A percentile compares a stretch with the other conserved stretches of the same genome.
These are phyloP conservation scores for Taiwanofungus camphoratus DNA, from an alignment of 1,284 basidiomycete species.

Conservation along the genomic window DNA sequence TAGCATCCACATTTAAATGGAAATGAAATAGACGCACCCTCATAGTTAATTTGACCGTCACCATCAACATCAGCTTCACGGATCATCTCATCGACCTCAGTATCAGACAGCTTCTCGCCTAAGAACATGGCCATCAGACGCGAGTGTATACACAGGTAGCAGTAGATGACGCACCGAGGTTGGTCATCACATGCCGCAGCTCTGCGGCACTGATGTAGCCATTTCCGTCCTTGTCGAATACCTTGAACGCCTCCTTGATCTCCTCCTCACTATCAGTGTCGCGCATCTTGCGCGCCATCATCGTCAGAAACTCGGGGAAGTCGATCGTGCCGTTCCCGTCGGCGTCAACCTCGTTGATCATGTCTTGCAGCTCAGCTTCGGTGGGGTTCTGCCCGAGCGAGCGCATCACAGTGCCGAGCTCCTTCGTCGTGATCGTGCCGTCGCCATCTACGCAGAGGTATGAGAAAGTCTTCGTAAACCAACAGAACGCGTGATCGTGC, in stretches of 20 bases:
- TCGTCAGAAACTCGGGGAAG: conserved; percentile 91
- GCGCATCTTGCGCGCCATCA: conserved; percentile 97
- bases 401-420: conserved; percentile 97
- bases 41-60: conserved; percentile 86
- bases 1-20: too few relatives aligned
- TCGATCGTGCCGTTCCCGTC: conserved; percentile 89
- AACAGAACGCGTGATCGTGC: conserved; percentile 2
- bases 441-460: conserved; percentile 69
- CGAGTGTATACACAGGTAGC: too few relatives aligned
- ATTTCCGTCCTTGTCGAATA: conserved; percentile 83
- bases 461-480: conserved; percentile 15
- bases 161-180: conserved; percentile 67
- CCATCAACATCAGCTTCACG: conserved; percentile 96
- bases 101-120: conserved; percentile 91
- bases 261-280: conserved; percentile 84
- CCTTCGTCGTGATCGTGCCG: conserved; percentile 94
- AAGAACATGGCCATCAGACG: too few relatives aligned
- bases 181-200: conserved; percentile 90
- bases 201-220: conserved; percentile 79
- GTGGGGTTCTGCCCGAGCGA: conserved; percentile 96
- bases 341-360: conserved; percentile 90
- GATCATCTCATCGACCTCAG: conserved; percentile 98
- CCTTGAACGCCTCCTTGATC: conserved; percentile 76
- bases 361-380: conserved; percentile 92
- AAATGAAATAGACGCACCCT: conserved; percentile 42